Conservation (phyloP, 805 yeast species). For the Lipomyces kockii region DNA sequence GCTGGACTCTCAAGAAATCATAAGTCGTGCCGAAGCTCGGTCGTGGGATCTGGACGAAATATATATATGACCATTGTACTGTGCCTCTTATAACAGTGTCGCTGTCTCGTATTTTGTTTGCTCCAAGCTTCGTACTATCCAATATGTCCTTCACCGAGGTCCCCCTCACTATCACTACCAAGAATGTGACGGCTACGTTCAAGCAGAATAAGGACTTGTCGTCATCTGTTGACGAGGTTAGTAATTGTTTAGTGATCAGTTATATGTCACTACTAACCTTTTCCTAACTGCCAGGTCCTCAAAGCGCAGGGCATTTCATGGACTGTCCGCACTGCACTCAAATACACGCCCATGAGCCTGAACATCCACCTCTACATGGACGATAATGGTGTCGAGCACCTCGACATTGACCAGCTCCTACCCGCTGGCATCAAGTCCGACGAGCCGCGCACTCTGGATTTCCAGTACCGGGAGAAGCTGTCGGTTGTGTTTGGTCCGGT, state of each 20-base stretch:
- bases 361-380: constrained; percentile 8
- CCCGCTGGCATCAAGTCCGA: constrained; percentile 31
- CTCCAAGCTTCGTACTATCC: not conserved
- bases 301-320: constrained; percentile 32
- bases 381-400: constrained; percentile 19
- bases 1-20: not conserved
- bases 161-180: constrained; percentile 24
- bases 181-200: constrained; percentile 21
- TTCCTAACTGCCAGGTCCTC: constrained; percentile 22
- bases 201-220: constrained; percentile 32
- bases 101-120: not conserved
- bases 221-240: constrained; percentile 25
- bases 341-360: constrained; percentile 22
- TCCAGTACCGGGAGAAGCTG: constrained; percentile 17
- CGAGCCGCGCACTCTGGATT: constrained; percentile 30
- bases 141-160: constrained; percentile 18
- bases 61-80: not conserved
- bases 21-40: not conserved
- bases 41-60: not conserved
- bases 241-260: not conserved
- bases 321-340: constrained; percentile 31
- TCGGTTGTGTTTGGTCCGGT: constrained; percentile 35
- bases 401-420: constrained; percentile 28
- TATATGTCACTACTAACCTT: not conserved
- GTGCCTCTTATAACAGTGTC: not conserved